Base-by-base conservation (phyloP, 2,329 filamentous ascomycete species). In the Graphilbum ipis-grandicollis region DNA sequence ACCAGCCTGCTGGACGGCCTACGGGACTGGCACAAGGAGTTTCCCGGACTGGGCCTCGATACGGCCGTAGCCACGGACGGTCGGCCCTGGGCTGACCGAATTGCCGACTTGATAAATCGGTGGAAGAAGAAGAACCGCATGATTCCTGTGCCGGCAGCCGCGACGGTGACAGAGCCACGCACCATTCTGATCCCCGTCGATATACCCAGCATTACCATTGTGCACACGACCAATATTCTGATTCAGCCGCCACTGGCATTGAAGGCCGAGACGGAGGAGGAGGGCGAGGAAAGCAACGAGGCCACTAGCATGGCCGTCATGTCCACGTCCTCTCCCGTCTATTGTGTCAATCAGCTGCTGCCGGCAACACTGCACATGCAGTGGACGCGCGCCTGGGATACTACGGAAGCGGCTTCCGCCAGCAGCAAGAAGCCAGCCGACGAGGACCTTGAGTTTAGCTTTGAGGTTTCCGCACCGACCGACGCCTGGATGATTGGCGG, bases 111-210 rank as follows among this genome's bases (percentile, higher is more conserved):
- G 36, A 43, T 67, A 10, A 43, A 38, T n/a, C 41, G 41, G 9
- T 66, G 61, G 59, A 52, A 59, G 28, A 44, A 41, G 5, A 38
- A 48, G 21, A 48, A 62, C 35, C 50, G 53, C 1, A 49, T 39
- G 3, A 41, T 65, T 1, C 17, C 32, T 2, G 42, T 62, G 0
- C 44, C 42, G 5, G 48, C 56, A 29, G 42, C 44, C 2, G 47
- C 59, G 30, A 50, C 54, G 19, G 35, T 47, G 8, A 52, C 47
- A 45, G 59, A 67, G 17, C 63, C 55, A 42, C 67, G 68, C 17
- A 75, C 74, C 12, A 86, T 98, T 46, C 63, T 79, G 22, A 92
- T 98, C 37, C 82, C 86, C 0, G 86, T 98, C 13, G 84, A 93
- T 40, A 74, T 98, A 2, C 88, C 88, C 0, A 75, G 79, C 2